Evolutionary conservation across 805 yeast genomes (phyloP), one percentile per base, ranked within the genome.

Genomic region (Wickerhamomyces strasburgensis): DNA sequence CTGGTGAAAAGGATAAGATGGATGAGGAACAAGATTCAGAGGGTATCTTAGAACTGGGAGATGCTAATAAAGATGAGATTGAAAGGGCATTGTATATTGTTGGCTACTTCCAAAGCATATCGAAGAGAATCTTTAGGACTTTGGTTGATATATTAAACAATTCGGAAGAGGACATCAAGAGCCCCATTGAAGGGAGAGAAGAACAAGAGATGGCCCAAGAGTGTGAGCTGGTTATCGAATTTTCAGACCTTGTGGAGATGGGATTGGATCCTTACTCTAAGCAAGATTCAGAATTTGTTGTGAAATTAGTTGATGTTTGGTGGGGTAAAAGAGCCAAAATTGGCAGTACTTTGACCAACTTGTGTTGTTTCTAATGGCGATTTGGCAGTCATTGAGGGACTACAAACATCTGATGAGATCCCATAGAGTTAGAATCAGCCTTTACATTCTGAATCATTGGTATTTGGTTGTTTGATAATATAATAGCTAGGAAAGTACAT

Each of bases 1-100:
- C 93, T 1, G 95, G 93, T 7, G 83, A 79, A 41, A 67, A 70
- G 28, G 63, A 65, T 13, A 57, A 56, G 17, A 52, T 60, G 15
- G 61, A 63, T 31, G 65, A 62, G 19, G 72, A 69, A 28, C 59
- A 56, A 25, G 65, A 60, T 21, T 40, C 62, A 14, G 76, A 71
- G 14, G 67, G 61, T 1, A 45, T 58, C 13, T 48, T 46, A 6
- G 52, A 45, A 4, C 21, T 43, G 13, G 31, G 35, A 9, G 41
- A 32, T 10, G 19, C 41, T 34, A 28, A 39, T 29, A 35, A 44
- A 32, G 49, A 49, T 40, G 51, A 52, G 39, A 42, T 52, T 39
- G 44, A 47, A 40, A 45, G 48, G 37, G 43, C 53, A 31, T 44
- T 62, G 8, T 40, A 51, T 5, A 46, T 71, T 13, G 62, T 74